Evolutionary conservation across 164 flowering plant genomes (phyloP).

Genomic region (Hamamelis virginiana): DNA sequence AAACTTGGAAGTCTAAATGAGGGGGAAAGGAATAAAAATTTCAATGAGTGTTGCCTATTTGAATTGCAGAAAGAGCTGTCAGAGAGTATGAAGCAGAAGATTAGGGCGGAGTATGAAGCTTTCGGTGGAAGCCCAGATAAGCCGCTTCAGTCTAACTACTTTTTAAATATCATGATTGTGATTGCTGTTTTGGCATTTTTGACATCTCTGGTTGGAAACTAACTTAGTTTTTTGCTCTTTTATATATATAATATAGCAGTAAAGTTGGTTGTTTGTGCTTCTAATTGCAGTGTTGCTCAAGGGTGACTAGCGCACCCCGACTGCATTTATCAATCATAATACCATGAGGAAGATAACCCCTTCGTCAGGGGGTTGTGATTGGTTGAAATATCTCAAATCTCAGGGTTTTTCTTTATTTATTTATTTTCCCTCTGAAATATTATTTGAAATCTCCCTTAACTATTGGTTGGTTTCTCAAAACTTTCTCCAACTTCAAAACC

Average conservation of each 20-base stretch:
- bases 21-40: conserved; percentile 45
- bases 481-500: too few species aligned
- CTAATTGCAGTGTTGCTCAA: background rate
- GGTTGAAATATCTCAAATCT: background rate
- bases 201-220: conserved; percentile 65
- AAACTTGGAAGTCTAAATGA: conserved; percentile 48
- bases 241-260: too few species aligned
- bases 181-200: conserved; percentile 79
- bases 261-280: background rate
- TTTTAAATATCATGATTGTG: conserved; percentile 79
- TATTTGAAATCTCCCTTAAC: too few species aligned
- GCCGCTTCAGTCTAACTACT: conserved; percentile 87
- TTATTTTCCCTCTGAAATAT: too few species aligned
- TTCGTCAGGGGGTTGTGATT: background rate
- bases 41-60: conserved; percentile 59
- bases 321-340: too few species aligned
- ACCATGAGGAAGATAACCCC: background rate
- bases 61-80: conserved; percentile 81
- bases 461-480: too few species aligned
- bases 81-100: conserved; percentile 90
- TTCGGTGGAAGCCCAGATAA: conserved; percentile 93
- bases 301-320: too few species aligned
- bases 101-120: conserved; percentile 83
- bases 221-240: conserved; percentile 2
- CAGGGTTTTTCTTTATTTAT: background rate